Conservation (phyloP, 2,329 filamentous ascomycete species). For the Cryphonectria nitschkei region DNA sequence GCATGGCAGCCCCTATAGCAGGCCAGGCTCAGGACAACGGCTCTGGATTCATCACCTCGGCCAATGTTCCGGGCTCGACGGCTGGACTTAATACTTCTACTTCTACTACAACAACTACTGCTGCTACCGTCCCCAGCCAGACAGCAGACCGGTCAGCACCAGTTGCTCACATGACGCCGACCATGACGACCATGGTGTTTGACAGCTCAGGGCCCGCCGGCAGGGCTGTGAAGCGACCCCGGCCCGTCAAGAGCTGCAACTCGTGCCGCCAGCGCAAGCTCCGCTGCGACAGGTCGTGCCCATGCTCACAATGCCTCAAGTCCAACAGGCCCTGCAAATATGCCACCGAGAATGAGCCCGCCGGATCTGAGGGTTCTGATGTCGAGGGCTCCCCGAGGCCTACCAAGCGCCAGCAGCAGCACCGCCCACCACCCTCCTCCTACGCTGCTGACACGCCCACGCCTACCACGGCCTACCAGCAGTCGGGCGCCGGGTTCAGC, state of each 20-base stretch:
- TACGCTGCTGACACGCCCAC: slow-evolving; percentile 22
- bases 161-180: slow-evolving; percentile 28
- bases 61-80: slow-evolving; percentile 23
- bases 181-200: slow-evolving; percentile 31
- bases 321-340: slow-evolving; percentile 59
- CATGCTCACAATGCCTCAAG: slow-evolving; percentile 62
- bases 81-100: not conserved
- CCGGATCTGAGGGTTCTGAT: slow-evolving; percentile 51
- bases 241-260: slow-evolving; percentile 60
- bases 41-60: slow-evolving; percentile 21
- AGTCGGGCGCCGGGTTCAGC: slow-evolving; percentile 6
- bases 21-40: slow-evolving; percentile 25
- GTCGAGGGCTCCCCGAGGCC: slow-evolving; percentile 31
- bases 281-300: slow-evolving; percentile 58
- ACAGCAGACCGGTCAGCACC: slow-evolving; percentile 22
- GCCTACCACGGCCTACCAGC: slow-evolving; percentile 12
- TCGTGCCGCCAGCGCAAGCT: slow-evolving; percentile 62
- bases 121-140: slow-evolving; percentile 6
- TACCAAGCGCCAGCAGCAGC: slow-evolving; percentile 41
- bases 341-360: slow-evolving; percentile 52
- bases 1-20: slow-evolving; percentile 26
- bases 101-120: not conserved
- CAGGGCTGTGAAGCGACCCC: slow-evolving; percentile 54
- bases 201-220: slow-evolving; percentile 25
- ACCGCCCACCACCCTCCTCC: slow-evolving; percentile 11